phyloP scores from a whole-genome alignment of 805 yeast species.

The Saturnispora quitensis region DNA sequence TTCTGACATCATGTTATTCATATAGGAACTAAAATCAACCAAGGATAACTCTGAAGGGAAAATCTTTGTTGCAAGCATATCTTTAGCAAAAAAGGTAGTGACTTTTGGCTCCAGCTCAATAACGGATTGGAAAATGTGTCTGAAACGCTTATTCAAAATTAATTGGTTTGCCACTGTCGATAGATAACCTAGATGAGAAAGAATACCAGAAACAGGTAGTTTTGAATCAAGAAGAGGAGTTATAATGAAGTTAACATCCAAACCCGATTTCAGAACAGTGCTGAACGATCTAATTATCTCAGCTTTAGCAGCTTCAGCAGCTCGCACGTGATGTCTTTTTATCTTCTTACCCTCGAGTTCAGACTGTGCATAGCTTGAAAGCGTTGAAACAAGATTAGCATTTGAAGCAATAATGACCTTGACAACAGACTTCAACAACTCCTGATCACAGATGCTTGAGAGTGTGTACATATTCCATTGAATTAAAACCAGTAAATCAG shows the following conservation, averaged over 20 bases:
- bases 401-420: slow-evolving; percentile 24
- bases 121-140: slow-evolving; percentile 9
- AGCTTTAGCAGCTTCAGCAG: slow-evolving; percentile 29
- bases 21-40: slow-evolving; percentile 13
- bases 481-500: slow-evolving; percentile 48
- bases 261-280: slow-evolving; percentile 15
- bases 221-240: slow-evolving; percentile 13
- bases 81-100: slow-evolving; percentile 26
- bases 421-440: slow-evolving; percentile 16
- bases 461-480: slow-evolving; percentile 44
- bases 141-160: not conserved
- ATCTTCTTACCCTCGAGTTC: slow-evolving; percentile 23
- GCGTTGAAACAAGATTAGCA: slow-evolving; percentile 30
- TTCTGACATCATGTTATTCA: slow-evolving; percentile 6
- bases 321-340: slow-evolving; percentile 32
- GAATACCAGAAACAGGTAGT: slow-evolving; percentile 15
- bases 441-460: slow-evolving; percentile 18
- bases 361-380: slow-evolving; percentile 12
- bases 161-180: slow-evolving; percentile 4
- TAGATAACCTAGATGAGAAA: slow-evolving; percentile 19
- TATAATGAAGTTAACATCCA: slow-evolving; percentile 1
- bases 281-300: slow-evolving; percentile 21
- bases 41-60: slow-evolving; percentile 15
- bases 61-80: slow-evolving; percentile 30
- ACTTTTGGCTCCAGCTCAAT: slow-evolving; percentile 11